phyloP scores from a whole-genome alignment of 2,329 filamentous ascomycete species.

The Botrytis medusae region DNA sequence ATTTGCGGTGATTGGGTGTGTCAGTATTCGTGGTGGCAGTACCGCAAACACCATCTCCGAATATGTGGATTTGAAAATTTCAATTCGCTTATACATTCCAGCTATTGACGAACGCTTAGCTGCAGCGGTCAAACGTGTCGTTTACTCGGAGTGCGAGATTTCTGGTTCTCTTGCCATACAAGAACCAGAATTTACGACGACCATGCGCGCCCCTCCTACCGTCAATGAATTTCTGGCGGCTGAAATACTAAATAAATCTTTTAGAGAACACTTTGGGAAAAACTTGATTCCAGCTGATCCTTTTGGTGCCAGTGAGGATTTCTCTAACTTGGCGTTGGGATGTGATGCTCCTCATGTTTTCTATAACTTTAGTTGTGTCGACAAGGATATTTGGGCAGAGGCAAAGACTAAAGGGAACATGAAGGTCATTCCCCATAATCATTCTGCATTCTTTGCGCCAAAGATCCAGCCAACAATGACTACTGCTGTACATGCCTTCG shows the following conservation, averaged over 20 bases:
- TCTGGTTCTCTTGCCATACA: conserved; percentile 44
- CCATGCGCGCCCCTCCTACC: conserved; percentile 31
- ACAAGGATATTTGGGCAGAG: background rate
- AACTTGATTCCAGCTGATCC: conserved; percentile 18
- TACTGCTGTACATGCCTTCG: conserved; percentile 52
- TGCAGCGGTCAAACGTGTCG: conserved; percentile 44
- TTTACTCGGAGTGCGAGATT: conserved; percentile 49
- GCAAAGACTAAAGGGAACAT: background rate
- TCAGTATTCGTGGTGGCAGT: conserved; percentile 45
- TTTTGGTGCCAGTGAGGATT: conserved; percentile 33
- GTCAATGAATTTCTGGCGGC: conserved; percentile 24
- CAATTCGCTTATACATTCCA: conserved; percentile 42
- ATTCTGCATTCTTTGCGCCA: conserved; percentile 59
- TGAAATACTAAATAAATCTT: conserved; percentile 25
- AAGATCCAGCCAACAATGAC: conserved; percentile 58
- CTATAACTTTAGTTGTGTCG: background rate
- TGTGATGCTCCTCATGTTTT: background rate
- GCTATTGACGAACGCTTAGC: conserved; percentile 42
- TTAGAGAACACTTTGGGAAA: conserved; percentile 30
- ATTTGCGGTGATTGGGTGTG: conserved; percentile 46
- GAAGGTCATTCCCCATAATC: conserved; percentile 50
- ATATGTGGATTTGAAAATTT: conserved; percentile 44
- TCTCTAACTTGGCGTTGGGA: conserved; percentile 48
- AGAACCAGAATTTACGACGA: conserved; percentile 24
- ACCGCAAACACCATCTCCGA: conserved; percentile 49